phyloP scores from a whole-genome alignment of 768 basidiomycete species.

The Neoboletus subvelutipes region DNA sequence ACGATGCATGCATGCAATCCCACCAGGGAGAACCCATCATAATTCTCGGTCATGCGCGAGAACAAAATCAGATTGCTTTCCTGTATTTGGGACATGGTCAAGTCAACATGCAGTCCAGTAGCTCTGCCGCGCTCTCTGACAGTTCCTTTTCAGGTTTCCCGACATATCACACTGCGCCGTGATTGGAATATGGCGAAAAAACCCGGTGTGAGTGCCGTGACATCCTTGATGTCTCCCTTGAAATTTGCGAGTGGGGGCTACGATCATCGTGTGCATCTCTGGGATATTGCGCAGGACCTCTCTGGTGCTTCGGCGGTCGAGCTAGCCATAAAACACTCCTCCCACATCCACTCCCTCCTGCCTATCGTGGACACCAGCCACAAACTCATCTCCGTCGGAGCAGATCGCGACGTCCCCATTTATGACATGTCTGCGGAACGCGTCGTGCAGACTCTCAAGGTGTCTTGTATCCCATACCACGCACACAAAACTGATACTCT shows the following conservation, averaged over 20 bases:
- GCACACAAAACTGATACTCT: slow-evolving; percentile 38
- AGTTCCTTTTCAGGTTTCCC: slow-evolving; percentile 5
- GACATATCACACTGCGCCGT: slow-evolving; percentile 18
- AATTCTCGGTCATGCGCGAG: slow-evolving; percentile 41
- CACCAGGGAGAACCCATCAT: slow-evolving; percentile 25
- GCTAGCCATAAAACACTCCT: slow-evolving; percentile 43
- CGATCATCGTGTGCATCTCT: slow-evolving; percentile 48
- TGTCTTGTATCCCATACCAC: slow-evolving; percentile 46
- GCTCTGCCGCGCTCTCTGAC: slow-evolving; percentile 3
- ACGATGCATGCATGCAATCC: slow-evolving; percentile 43
- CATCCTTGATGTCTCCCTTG: slow-evolving; percentile 40
- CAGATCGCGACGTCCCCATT: slow-evolving; percentile 45
- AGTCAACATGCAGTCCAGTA: slow-evolving; percentile 21
- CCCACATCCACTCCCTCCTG: slow-evolving; percentile 44
- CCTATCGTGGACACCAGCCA: slow-evolving; percentile 44
- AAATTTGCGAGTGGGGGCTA: slow-evolving; percentile 51
- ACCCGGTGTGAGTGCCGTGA: slow-evolving; percentile 42
- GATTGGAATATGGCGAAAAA: slow-evolving; percentile 38
- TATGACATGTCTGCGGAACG: slow-evolving; percentile 50
- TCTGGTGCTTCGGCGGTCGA: slow-evolving; percentile 31
- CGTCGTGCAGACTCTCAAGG: slow-evolving; percentile 39
- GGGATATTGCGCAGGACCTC: slow-evolving; percentile 40
- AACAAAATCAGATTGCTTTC: slow-evolving; percentile 34
- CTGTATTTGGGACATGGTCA: slow-evolving; percentile 15
- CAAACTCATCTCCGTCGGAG: slow-evolving; percentile 48